Conservation (phyloP, 805 yeast species). For the Clavispora asparagi region DNA sequence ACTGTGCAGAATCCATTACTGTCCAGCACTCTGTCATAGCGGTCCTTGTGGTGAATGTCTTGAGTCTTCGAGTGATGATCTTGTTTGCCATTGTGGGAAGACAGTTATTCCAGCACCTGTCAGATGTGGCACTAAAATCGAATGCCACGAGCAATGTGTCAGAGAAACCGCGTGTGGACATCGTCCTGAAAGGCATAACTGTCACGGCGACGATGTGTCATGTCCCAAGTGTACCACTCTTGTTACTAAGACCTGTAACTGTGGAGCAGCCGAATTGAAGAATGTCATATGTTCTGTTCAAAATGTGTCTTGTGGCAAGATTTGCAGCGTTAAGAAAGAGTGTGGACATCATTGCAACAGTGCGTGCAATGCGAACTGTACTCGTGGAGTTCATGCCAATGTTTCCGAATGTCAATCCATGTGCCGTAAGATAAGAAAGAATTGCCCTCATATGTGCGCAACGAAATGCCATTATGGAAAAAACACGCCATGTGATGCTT, state of each 20-base stretch:
- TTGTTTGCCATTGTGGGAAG: slow-evolving; percentile 75
- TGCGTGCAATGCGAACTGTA: slow-evolving; percentile 61
- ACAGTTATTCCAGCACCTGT: slow-evolving; percentile 79
- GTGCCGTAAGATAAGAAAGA: slow-evolving; percentile 48
- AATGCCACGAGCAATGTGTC: slow-evolving; percentile 62
- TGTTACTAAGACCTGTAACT: slow-evolving; percentile 54
- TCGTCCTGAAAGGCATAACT: slow-evolving; percentile 58
- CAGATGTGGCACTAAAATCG: slow-evolving; percentile 68
- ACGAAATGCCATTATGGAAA: slow-evolving; percentile 58
- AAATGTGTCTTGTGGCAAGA: slow-evolving; percentile 56
- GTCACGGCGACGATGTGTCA: slow-evolving; percentile 58
- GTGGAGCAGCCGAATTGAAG: slow-evolving; percentile 52
- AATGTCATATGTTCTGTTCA: slow-evolving; percentile 68
- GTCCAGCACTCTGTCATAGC: slow-evolving; percentile 67
- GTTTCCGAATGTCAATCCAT: slow-evolving; percentile 46
- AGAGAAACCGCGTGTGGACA: slow-evolving; percentile 67
- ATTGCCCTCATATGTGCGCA: slow-evolving; percentile 68
- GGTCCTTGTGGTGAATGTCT: slow-evolving; percentile 80
- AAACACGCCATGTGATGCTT: slow-evolving; percentile 42
- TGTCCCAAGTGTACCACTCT: slow-evolving; percentile 76
- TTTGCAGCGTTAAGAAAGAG: slow-evolving; percentile 26
- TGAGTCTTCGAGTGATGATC: slow-evolving; percentile 74
- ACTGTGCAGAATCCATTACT: slow-evolving; percentile 58
- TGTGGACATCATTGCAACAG: slow-evolving; percentile 47
- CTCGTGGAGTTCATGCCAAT: slow-evolving; percentile 49